phyloP scores from a whole-genome alignment of 2,329 filamentous ascomycete genomes.

The Phoma herbarum region DNA sequence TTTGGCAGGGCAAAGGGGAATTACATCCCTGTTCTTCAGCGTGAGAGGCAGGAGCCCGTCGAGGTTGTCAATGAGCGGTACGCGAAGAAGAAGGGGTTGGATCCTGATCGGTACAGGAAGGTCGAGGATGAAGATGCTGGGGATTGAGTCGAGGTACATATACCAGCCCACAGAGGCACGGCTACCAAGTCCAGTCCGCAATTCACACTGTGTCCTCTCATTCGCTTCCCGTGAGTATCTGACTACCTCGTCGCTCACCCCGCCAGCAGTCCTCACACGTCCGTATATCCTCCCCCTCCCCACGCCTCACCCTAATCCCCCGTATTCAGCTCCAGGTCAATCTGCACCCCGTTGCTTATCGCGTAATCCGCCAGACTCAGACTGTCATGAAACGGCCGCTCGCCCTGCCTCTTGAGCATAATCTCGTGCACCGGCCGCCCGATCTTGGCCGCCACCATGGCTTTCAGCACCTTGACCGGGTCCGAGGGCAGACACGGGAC shows the following conservation, averaged over 20 bases:
- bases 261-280: neutral
- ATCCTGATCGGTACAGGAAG: constrained; percentile 26
- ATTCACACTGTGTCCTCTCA: no score
- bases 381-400: constrained; percentile 91
- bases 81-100: constrained; percentile 60
- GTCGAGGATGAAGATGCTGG: constrained; percentile 41
- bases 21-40: constrained; percentile 66
- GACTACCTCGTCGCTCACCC: neutral
- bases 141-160: no score
- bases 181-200: no score
- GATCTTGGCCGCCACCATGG: constrained; percentile 88
- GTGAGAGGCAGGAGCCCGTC: constrained; percentile 64
- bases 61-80: constrained; percentile 71
- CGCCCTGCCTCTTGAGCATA: constrained; percentile 87
- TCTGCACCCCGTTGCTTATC: constrained; percentile 84
- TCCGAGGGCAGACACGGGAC: constrained; percentile 90
- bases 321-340: constrained; percentile 57
- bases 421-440: constrained; percentile 92
- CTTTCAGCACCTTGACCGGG: constrained; percentile 85
- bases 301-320: constrained; percentile 36
- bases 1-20: constrained; percentile 62
- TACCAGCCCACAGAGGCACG: no score
- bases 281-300: no score
- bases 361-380: constrained; percentile 90
- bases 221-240: neutral